Evolutionary conservation across 2,329 filamentous ascomycete species (phyloP), one percentile per base, ranked within the genome.

Genomic region (Penicillium sp.): DNA sequence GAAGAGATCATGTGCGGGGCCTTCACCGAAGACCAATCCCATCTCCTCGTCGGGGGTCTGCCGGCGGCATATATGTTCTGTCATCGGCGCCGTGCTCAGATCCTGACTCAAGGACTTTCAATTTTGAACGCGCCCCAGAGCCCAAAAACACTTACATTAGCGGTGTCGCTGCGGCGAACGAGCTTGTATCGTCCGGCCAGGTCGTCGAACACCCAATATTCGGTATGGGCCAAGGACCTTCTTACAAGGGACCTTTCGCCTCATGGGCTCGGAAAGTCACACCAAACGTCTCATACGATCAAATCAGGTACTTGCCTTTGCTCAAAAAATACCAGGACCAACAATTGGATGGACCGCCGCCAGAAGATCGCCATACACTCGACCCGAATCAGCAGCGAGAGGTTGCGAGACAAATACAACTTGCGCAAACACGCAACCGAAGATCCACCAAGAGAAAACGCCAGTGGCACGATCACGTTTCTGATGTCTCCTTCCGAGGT

Each of bases 11-110:
- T 82, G 74, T 77, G 76, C 11, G 81, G 79, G 2, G 70, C 75
- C 0, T 82, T 83, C 49, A 82, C 76, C 33, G 69, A 73, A 0
- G 81, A 84, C 56, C 72, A 73, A 31, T 75, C 76, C 4, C 76
- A 78, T 28, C 69, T 85, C 3, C 63, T 84, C 2, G 57, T 84
- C 12, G 82, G 81, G 80, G 82, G 60, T 77, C 78, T 14, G 73
- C 75, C 19, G 80, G 80, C 1, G 75, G 76, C 0, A 62, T 84
- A 19, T 77, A 80, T 51, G 58, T 83, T 0, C 69, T 84, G 2
- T 70, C 72, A 8, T 66, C 67, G 18, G 65, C 59, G 2, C 62
- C 67, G 7, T 64, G 53, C 19, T 52, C 57, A 5, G 51, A 64
- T 12, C 50, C 49, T 4, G 57, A 63, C 11, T 48, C 50, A 7